Evolutionary conservation across 441 rosid species (phyloP), one percentile per base, ranked within the genome.

Genomic region (Jatropha multifida): DNA sequence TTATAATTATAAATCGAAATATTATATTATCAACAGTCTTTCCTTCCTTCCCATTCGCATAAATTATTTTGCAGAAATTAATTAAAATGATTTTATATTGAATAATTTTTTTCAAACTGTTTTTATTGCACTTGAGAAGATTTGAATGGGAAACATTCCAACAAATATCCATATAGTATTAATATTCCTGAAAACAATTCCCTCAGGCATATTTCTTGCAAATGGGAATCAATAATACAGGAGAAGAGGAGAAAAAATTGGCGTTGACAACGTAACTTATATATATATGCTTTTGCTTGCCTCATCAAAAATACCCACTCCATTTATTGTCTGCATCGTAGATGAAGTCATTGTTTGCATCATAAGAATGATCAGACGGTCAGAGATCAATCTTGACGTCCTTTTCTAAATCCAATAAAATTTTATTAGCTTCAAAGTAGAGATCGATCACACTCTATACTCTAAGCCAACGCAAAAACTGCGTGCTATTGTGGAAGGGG

Each of bases 261-360:
- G 27, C 7, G 54, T 76, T 61, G 65, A 60, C 42, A 32, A 32
- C 2, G 32, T 32, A 32, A 32, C 1, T 32, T 32, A 48, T 40
- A 14, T 13, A 40, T 7, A 10, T 75, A 0, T 0, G 37, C 46
- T 8, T 58, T 71, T 65, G 74, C 72, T 78, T 76, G 66, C 77
- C 46, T 81, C 82, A 75, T 75, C 66, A 64, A 42, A 54, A 52
- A 72, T 56, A 83, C 78, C 86, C 26, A 77, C 83, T 78, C 83
- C 85, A 71, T 52, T 61, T 26, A 32, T 38, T 40, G 81, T 79
- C 77, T 65, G 65, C 9, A 76, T 77, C 76, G 23, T 40, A 68
- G 81, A 73, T 82, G 85, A 83, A 76, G 80, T 88, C 89, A 86
- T 70, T 56, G 83, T 72, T 63, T 74, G 78, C 87, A 83, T 86